Percentiles rank a stretch among this genome's conserved stretches.
Conservation (phyloP, 176 grass and related monocot species). For the Oropetium thomaeum region DNA sequence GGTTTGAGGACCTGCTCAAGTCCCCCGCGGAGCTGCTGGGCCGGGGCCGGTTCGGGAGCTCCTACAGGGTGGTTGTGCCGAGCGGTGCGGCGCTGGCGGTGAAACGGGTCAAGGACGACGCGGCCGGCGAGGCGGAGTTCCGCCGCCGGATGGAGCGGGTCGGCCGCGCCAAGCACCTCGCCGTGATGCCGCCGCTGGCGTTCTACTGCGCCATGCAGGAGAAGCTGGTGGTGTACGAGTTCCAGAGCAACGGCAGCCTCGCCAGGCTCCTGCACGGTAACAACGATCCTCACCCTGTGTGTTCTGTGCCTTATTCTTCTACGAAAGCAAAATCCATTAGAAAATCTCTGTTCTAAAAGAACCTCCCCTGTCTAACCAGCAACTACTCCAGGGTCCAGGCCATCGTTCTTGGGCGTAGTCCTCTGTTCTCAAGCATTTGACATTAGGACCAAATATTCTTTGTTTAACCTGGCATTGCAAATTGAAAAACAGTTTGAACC, state of each 20-base stretch:
- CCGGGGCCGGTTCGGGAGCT: constrained; percentile 59
- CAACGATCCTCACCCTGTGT: not conserved
- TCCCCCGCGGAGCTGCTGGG: constrained; percentile 67
- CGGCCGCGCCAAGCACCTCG: constrained; percentile 32
- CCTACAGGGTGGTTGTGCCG: constrained; percentile 57
- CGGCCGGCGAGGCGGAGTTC: constrained; percentile 41
- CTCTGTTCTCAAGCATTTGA: no score
- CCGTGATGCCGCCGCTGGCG: constrained; percentile 52
- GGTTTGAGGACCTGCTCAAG: constrained; percentile 70
- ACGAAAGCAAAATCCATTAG: not conserved
- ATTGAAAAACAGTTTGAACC: no score
- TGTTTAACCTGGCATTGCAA: no score
- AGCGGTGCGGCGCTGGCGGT: constrained; percentile 49
- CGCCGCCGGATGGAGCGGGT: constrained; percentile 51
- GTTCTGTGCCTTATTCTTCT: not conserved
- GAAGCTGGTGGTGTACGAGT: constrained; percentile 77
- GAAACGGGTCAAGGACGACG: constrained; percentile 64
- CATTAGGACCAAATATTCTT: no score
- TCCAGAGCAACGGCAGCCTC: constrained; percentile 56
- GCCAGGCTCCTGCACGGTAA: constrained; percentile 53
- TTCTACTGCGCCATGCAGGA: constrained; percentile 69
- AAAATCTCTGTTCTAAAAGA: no score
- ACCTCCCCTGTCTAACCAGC: not conserved
- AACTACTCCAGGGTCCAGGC: not conserved
- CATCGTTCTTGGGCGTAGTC: no score